phyloP scores from a whole-genome alignment of 257 asterid species.

The Scutellaria barbata region DNA sequence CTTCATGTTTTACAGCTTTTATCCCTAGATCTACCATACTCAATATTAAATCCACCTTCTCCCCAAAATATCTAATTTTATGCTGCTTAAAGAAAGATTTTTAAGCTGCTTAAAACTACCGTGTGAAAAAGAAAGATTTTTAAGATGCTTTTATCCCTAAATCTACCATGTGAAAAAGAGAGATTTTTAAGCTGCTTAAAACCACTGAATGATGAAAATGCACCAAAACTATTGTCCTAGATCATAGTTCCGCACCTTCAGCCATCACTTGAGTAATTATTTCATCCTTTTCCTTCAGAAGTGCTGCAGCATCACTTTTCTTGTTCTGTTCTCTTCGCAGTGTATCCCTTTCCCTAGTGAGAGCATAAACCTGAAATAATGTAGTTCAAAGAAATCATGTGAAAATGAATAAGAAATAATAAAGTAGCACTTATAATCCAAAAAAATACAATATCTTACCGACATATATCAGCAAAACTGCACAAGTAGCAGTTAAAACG shows the following conservation, averaged over 20 bases:
- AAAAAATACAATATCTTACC: background rate
- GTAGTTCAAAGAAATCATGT: conserved; percentile 26
- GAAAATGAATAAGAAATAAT: background rate
- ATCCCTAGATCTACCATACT: conserved; percentile 11
- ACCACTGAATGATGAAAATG: conserved; percentile 20
- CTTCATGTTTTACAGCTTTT: background rate
- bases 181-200: conserved; percentile 23
- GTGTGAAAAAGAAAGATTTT: conserved; percentile 11
- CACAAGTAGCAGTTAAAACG: background rate
- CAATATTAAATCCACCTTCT: conserved; percentile 25
- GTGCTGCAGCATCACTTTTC: conserved; percentile 94
- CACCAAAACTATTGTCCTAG: conserved; percentile 22
- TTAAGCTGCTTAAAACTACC: conserved; percentile 25
- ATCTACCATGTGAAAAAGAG: conserved; percentile 8
- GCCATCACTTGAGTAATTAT: conserved; percentile 96
- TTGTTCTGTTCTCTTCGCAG: conserved; percentile 86
- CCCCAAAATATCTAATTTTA: conserved; percentile 12
- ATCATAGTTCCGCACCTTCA: conserved; percentile 63
- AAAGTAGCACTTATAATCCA: conserved; percentile 4
- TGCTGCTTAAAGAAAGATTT: conserved; percentile 1
- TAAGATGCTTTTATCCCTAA: no score
- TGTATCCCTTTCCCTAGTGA: conserved; percentile 85
- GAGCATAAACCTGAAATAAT: conserved; percentile 80
- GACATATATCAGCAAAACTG: conserved; percentile 4
- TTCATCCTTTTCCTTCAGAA: conserved; percentile 95